Evolutionary conservation across 2,329 filamentous ascomycete genomes (phyloP).

Genomic region (Byssothecium circinans): DNA sequence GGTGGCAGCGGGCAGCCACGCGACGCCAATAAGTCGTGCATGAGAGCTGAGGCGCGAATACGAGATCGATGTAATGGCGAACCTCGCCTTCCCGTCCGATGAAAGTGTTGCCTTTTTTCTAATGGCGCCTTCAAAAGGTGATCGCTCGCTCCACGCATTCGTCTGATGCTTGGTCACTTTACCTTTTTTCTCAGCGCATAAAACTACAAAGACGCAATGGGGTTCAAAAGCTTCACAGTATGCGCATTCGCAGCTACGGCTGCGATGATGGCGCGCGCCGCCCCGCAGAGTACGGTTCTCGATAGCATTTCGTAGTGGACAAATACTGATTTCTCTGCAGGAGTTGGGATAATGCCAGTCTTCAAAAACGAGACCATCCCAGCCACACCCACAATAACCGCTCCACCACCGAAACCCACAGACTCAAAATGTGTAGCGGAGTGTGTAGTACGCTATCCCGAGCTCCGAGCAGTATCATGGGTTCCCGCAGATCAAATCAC

Average conservation of each 20-base stretch:
- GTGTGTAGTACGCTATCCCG: slow-evolving; percentile 9
- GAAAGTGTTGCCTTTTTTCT: neutral
- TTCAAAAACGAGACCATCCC: slow-evolving; percentile 1
- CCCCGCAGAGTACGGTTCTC: slow-evolving; percentile 11
- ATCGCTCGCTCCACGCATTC: slow-evolving; percentile 6
- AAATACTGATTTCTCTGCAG: slow-evolving; percentile 2
- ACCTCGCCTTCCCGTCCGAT: slow-evolving; percentile 4
- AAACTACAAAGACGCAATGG: slow-evolving; percentile 1
- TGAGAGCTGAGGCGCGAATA: slow-evolving; percentile 13
- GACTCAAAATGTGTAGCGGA: slow-evolving; percentile 4
- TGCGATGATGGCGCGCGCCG: slow-evolving; percentile 11
- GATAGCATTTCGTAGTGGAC: neutral
- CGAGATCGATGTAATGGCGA: slow-evolving; percentile 6
- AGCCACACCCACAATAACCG: neutral
- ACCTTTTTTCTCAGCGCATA: neutral
- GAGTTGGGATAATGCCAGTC: neutral
- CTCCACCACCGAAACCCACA: slow-evolving; percentile 5
- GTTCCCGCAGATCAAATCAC: slow-evolving; percentile 18
- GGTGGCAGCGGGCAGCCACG: too few relatives aligned
- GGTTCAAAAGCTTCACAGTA: slow-evolving; percentile 2
- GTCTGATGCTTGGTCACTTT: slow-evolving; percentile 6
- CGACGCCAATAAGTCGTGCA: slow-evolving; percentile 10
- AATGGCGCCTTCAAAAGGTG: slow-evolving; percentile 7
- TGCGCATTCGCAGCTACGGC: slow-evolving; percentile 2
- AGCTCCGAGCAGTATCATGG: slow-evolving; percentile 16